These are phyloP conservation scores for Boletus edulis DNA, from an alignment of 768 basidiomycete species.

Conservation along the genomic window DNA sequence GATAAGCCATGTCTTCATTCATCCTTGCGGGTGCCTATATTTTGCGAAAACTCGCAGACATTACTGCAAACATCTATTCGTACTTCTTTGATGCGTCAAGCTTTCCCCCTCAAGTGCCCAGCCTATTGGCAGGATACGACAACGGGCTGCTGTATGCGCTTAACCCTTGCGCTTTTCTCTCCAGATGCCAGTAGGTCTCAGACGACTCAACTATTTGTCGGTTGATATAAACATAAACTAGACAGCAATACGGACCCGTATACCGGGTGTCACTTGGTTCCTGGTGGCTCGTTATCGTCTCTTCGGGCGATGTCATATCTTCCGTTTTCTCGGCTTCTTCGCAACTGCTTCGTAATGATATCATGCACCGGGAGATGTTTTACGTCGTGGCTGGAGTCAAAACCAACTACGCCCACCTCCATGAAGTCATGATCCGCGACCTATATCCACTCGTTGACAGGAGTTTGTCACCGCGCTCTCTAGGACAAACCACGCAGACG, in stretches of 20 bases:
- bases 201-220: not conserved
- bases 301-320: conserved; percentile 13
- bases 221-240: conserved; percentile 4
- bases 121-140: conserved; percentile 15
- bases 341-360: conserved; percentile 9
- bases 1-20: not conserved
- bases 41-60: not conserved
- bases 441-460: conserved; percentile 25
- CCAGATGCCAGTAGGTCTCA: conserved; percentile 22
- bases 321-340: conserved; percentile 4
- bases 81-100: not conserved
- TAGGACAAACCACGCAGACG: conserved; percentile 8
- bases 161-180: conserved; percentile 15
- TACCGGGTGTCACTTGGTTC: conserved; percentile 19
- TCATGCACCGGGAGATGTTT: conserved; percentile 11
- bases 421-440: conserved; percentile 15
- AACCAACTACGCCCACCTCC: conserved; percentile 3
- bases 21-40: not conserved
- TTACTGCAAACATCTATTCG: not conserved
- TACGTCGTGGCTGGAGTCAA: conserved; percentile 12
- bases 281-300: conserved; percentile 14
- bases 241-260: conserved; percentile 12
- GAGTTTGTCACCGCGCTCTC: conserved; percentile 8
- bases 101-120: conserved; percentile 5
- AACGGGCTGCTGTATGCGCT: conserved; percentile 13